Conservation (phyloP, 371 early-diverging fungal genomes). For the Rhizopus stolonifer region DNA sequence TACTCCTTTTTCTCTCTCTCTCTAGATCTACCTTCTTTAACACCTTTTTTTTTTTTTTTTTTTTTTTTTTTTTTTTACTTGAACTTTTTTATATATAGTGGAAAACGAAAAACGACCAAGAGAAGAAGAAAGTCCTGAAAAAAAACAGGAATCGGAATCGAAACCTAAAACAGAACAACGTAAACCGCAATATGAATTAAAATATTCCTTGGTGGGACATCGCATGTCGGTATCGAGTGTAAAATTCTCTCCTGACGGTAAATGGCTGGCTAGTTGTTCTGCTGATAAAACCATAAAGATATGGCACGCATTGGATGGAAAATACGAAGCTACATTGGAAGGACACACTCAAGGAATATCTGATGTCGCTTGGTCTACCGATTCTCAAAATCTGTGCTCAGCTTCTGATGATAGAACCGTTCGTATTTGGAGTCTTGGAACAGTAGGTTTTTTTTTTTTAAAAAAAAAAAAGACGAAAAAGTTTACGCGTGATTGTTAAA, state of each 20-base stretch:
- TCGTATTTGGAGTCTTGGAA: conserved; percentile 83
- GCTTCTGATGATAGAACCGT: conserved; percentile 96
- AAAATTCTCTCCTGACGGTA: conserved; percentile 97
- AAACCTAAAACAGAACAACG: conserved; percentile 34
- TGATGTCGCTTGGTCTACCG: conserved; percentile 94
- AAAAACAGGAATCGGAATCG: conserved; percentile 13
- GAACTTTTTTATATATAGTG: not conserved
- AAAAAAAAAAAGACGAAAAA: conserved; percentile 4
- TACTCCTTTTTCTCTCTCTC: not conserved
- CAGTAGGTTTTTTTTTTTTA: conserved; percentile 62
- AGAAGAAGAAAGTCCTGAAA: conserved; percentile 18
- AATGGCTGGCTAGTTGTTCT: conserved; percentile 94
- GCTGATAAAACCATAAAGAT: conserved; percentile 92
- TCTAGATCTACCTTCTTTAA: too few species aligned
- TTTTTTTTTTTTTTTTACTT: too few species aligned
- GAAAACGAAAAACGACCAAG: conserved; percentile 18
- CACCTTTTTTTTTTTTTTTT: too few species aligned
- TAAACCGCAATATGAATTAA: conserved; percentile 86
- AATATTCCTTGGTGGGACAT: conserved; percentile 90
- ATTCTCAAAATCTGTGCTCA: conserved; percentile 85
- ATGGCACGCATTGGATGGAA: conserved; percentile 89
- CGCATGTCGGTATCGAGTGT: conserved; percentile 93
- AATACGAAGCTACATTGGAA: conserved; percentile 80
- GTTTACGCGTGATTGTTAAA: too few species aligned
- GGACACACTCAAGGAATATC: conserved; percentile 96